These are phyloP conservation scores for Dictyophora rubrovolvata DNA, from an alignment of 768 basidiomycete species.

Conservation along the genomic window DNA sequence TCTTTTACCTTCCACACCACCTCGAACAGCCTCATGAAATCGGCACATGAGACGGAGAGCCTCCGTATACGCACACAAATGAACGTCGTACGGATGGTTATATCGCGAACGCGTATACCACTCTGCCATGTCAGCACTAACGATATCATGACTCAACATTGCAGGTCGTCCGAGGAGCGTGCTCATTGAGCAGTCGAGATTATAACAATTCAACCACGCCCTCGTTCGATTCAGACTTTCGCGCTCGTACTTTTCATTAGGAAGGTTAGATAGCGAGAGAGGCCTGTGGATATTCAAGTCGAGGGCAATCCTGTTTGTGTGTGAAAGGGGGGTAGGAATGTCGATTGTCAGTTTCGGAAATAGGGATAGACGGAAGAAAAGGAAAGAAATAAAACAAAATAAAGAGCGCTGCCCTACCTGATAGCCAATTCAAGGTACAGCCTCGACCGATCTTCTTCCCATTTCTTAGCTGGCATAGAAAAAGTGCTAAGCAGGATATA, in stretches of 20 bases:
- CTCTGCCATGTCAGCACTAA: constrained; percentile 57
- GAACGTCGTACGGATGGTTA: constrained; percentile 61
- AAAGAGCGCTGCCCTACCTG: constrained; percentile 31
- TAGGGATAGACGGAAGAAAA: neutral
- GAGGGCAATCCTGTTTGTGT: constrained; percentile 56
- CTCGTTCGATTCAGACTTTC: constrained; percentile 77
- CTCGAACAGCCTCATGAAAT: constrained; percentile 57
- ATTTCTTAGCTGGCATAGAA: constrained; percentile 65
- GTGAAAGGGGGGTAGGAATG: too few relatives aligned
- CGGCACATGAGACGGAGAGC: constrained; percentile 58
- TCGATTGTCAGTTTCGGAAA: neutral
- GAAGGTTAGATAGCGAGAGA: constrained; percentile 40
- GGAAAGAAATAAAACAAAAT: neutral
- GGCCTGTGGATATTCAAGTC: constrained; percentile 78
- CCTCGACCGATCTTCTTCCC: constrained; percentile 90
- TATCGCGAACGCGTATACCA: constrained; percentile 68
- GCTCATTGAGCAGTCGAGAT: constrained; percentile 76
- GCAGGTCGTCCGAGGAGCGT: constrained; percentile 86
- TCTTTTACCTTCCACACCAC: neutral
- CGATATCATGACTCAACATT: constrained; percentile 76
- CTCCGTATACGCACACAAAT: constrained; percentile 62
- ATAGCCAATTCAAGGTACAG: constrained; percentile 81
- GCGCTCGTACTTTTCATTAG: constrained; percentile 64
- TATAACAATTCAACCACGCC: constrained; percentile 88
- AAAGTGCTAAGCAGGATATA: constrained; percentile 82